Evolutionary conservation across 2,329 filamentous ascomycete species (phyloP), one percentile per base, ranked within the genome.

Genomic region (Parastagonospora nodorum): DNA sequence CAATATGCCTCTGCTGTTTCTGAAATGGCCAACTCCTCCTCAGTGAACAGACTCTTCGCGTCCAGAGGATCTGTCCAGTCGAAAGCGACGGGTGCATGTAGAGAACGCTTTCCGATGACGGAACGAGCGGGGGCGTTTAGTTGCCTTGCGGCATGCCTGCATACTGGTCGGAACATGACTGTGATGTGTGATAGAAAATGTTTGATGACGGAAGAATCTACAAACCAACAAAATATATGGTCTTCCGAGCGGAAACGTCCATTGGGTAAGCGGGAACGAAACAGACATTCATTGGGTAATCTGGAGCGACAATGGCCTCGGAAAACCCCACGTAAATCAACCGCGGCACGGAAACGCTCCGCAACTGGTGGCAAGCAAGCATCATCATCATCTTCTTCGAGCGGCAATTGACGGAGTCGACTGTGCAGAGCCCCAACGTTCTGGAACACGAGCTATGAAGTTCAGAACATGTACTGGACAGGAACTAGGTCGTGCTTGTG

Each of bases 1-100:
- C 92, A 97, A 70, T 97, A 99, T 54, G 90, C 84, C 75, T 96
- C 89, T 30, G 93, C 93, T 5, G 91, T 96, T 66, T 97, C 91
- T 36, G 88, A 82, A 60, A 99, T 93, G 11, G 92, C 91, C 58
- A 90, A 72, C 75, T 99, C 94, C 53, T 99, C 94, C 60, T 96
- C 90, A 1, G 92, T 96, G 66, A 92, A 83, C 38, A 96, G 77
- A 67, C 85, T 88, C 66, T 85, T 86, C 31, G 87, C 81, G 24
- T 82, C 83, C 51, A 99, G 80, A 15, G 94, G 92, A 70, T 99
- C 94, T 72, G 94, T 84, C 93, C 94, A 99, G 73, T 96, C 86
- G 74, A 97, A 97, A 4, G 73, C 47, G 24, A 73, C 73, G 28
- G 77, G 75, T 30, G 78, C 66, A 54, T 74, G 75, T 12, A 75